Base-by-base conservation (phyloP, 1,139 yeast genomes). In the Saccharomyces hybrid region DNA sequence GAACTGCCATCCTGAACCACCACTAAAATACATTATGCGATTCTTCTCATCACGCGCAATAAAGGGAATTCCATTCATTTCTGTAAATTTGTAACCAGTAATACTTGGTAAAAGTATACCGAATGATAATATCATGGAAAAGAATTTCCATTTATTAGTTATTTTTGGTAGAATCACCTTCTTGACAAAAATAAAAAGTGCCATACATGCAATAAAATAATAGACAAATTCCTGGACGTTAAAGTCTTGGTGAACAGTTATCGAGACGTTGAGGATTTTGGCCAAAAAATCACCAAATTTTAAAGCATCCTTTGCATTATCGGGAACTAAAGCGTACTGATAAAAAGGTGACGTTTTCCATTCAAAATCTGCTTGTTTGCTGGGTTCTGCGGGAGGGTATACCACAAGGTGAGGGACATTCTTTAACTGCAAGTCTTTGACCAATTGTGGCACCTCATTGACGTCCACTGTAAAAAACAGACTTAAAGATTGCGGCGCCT, bases 381-480 rank as follows among this genome's bases (percentile, higher is more conserved):
- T 14, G 3, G 59, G 57, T 7, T 52, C 19, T 14, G 71, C 70
- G 3, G 87, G 87, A 1, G 88, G 88, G 55, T 81, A 76, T 2
- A 85, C 71, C 81, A 89, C 81, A 9, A 84, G 61, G 58, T 81
- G 83, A 1, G 95, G 93, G 2, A 84, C 79, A 2, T 80, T 71
- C 3, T 68, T 68, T 54, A 85, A 64, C 3, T 72, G 68, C 52
- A 83, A 62, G 24, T 70, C 68, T 28, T 71, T 66, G 57, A 81
- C 78, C 11, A 73, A 61, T 51, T 76, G 72, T 8, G 72, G 62
- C 34, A 74, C 72, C 44, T 76, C 75, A 2, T 69, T 66, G 26
- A 81, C 77, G 59, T 86, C 91, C 12, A 81, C 75, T 49, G 73
- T 72, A 29, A 76, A 72, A 62, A 84, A 81, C 59, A 75, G 75